These are phyloP conservation scores for Candida insectorum DNA, from an alignment of 805 yeast genomes.

Conservation along the genomic window DNA sequence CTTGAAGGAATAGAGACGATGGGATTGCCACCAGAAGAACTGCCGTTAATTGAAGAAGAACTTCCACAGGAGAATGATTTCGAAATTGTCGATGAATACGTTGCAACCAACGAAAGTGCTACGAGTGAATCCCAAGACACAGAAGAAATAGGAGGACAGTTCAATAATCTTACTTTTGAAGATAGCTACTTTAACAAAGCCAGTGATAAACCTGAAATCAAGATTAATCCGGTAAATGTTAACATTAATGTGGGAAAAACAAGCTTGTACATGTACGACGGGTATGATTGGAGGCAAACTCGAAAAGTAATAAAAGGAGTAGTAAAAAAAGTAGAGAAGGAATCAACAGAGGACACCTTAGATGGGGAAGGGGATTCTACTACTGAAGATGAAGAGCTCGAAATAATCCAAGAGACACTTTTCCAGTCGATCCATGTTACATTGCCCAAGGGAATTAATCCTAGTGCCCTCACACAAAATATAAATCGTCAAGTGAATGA, in stretches of 20 bases:
- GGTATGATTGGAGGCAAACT: constrained; percentile 88
- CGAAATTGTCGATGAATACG: constrained; percentile 20
- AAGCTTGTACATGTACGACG: constrained; percentile 66
- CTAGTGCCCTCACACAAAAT: constrained; percentile 43
- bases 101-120: constrained; percentile 3
- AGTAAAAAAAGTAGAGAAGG: constrained; percentile 54
- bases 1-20: constrained; percentile 35
- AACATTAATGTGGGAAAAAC: constrained; percentile 37
- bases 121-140: not conserved
- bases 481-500: constrained; percentile 47
- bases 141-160: not conserved
- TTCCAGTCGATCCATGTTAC: constrained; percentile 80
- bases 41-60: constrained; percentile 1
- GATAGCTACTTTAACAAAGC: constrained; percentile 8
- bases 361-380: constrained; percentile 11
- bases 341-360: constrained; percentile 5
- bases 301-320: constrained; percentile 63
- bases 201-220: constrained; percentile 1
- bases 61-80: constrained; percentile 6
- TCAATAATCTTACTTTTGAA: constrained; percentile 3
- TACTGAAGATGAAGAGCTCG: constrained; percentile 11
- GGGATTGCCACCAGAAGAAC: not conserved
- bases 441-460: constrained; percentile 45
- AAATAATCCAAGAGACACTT: constrained; percentile 55
- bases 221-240: constrained; percentile 14